phyloP scores from a whole-genome alignment of 208 protist species.

The Crithidia bombi region DNA sequence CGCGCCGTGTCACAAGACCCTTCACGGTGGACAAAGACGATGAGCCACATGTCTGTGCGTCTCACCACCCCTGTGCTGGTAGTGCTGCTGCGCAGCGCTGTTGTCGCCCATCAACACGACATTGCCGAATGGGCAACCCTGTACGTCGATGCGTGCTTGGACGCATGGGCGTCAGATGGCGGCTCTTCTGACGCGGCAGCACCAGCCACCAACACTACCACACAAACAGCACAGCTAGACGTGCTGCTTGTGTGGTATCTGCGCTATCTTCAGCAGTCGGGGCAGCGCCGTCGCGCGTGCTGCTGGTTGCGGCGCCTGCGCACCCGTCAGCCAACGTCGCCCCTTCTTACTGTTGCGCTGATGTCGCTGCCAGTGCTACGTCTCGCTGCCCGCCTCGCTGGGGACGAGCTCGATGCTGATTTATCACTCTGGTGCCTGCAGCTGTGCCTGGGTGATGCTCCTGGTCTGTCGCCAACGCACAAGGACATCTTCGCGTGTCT shows the following conservation, averaged over 20 bases:
- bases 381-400: conserved; percentile 37
- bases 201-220: not conserved
- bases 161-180: conserved; percentile 15
- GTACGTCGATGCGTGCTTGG: conserved; percentile 31
- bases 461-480: conserved; percentile 45
- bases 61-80: conserved; percentile 23
- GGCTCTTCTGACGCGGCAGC: not conserved
- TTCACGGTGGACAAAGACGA: conserved; percentile 1
- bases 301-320: conserved; percentile 29
- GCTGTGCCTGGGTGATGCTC: conserved; percentile 31
- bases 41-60: too few species aligned
- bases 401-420: conserved; percentile 21
- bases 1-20: too few species aligned
- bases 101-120: conserved; percentile 31
- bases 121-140: conserved; percentile 39
- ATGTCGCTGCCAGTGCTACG: conserved; percentile 20
- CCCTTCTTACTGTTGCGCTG: conserved; percentile 14
- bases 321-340: conserved; percentile 2
- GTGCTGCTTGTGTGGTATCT: conserved; percentile 28
- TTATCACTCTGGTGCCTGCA: conserved; percentile 53
- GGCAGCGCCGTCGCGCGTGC: conserved; percentile 24
- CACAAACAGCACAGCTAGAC: conserved; percentile 19
- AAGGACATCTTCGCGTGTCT: conserved; percentile 64
- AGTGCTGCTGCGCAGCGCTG: conserved; percentile 34
- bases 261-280: conserved; percentile 30